Percentiles rank a stretch among this genome's conserved stretches.
Conservation (phyloP, 106 monocot species). For the Allium sativum region DNA sequence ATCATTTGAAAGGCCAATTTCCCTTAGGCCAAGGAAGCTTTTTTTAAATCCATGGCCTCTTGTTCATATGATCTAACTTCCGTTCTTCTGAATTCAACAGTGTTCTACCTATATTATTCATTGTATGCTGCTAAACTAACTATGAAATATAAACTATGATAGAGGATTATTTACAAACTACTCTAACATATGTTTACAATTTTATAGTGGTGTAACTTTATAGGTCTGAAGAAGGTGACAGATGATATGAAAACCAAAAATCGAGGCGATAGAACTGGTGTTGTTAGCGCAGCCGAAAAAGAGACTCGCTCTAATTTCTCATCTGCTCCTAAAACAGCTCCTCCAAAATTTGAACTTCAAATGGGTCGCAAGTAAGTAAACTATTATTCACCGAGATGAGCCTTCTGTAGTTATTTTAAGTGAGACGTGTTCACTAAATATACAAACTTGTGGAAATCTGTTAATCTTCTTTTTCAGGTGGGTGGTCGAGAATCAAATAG, state of each 20-base stretch:
- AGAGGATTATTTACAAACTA: no score
- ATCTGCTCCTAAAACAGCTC: slow-evolving; percentile 44
- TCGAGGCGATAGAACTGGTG: slow-evolving; percentile 52
- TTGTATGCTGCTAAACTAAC: no score
- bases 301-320: slow-evolving; percentile 20
- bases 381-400: neutral
- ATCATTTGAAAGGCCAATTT: no score
- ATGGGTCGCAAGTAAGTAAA: slow-evolving; percentile 87
- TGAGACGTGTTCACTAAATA: neutral
- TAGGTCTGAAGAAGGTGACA: slow-evolving; percentile 78
- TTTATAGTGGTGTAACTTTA: neutral
- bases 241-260: slow-evolving; percentile 90
- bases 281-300: slow-evolving; percentile 50
- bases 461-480: slow-evolving; percentile 30
- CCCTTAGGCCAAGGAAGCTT: no score
- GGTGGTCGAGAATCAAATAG: slow-evolving; percentile 80
- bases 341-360: slow-evolving; percentile 86
- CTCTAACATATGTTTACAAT: neutral
- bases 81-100: no score
- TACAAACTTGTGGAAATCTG: neutral
- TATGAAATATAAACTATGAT: no score
- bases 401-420: neutral
- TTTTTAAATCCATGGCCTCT: no score
- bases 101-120: no score
- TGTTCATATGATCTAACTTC: no score